Evolutionary conservation across 257 asterid species (phyloP).

Genomic region (Eustoma russellianum): DNA sequence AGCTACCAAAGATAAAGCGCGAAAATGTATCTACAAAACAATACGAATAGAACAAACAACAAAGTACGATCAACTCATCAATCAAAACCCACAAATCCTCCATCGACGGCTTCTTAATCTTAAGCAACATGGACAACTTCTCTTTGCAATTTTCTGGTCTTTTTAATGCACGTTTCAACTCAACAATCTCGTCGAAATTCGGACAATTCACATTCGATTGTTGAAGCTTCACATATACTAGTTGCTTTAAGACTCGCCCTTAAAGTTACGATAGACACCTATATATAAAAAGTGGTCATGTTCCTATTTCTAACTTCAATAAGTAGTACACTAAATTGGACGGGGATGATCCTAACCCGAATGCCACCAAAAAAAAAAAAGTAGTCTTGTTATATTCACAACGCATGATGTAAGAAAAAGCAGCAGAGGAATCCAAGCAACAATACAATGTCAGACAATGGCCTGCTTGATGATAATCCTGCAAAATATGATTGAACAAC

Average conservation of each 20-base stretch:
- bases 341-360: no score
- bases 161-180: slow-evolving; percentile 39
- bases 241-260: no score
- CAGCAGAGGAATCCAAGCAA: slow-evolving; percentile 7
- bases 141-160: slow-evolving; percentile 49
- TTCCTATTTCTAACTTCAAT: no score
- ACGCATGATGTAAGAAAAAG: slow-evolving; percentile 5
- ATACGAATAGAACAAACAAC: no score
- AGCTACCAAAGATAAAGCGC: no score
- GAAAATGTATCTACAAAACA: no score
- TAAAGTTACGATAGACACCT: no score
- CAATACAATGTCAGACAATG: neutral
- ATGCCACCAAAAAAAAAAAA: no score
- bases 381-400: neutral
- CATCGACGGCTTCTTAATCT: slow-evolving; percentile 38
- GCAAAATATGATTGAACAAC: slow-evolving; percentile 2
- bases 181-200: slow-evolving; percentile 65
- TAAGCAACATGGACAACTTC: slow-evolving; percentile 20
- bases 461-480: slow-evolving; percentile 13
- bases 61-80: slow-evolving; percentile 16
- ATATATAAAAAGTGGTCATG: no score
- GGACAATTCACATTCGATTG: slow-evolving; percentile 28
- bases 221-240: no score
- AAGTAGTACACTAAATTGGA: no score
- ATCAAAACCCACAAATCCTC: slow-evolving; percentile 43